Evolutionary conservation across 2,329 filamentous ascomycete genomes (phyloP).

Genomic region (Delphinella strobiligena): DNA sequence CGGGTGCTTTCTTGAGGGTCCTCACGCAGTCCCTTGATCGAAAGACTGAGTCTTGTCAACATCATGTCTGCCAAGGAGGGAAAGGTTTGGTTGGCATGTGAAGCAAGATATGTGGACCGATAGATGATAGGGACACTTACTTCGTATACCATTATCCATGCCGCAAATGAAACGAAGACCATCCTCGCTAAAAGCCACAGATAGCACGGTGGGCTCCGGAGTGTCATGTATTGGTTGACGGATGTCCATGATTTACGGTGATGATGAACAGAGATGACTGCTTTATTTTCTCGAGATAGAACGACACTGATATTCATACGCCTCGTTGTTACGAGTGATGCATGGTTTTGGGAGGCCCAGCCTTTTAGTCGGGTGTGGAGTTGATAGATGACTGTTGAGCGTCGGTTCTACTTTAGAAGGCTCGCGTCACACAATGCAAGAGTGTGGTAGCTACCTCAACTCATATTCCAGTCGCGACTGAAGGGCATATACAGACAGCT

Average conservation of each 20-base stretch:
- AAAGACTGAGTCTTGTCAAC: constrained; percentile 12
- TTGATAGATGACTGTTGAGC: too few species aligned
- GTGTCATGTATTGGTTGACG: constrained; percentile 72
- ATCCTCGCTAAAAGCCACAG: constrained; percentile 75
- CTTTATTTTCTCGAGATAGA: too few species aligned
- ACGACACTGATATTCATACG: too few species aligned
- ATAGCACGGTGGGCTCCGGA: constrained; percentile 62
- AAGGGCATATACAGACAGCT: too few species aligned
- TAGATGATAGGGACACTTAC: neutral
- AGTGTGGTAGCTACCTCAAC: too few species aligned
- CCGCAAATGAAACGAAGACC: constrained; percentile 78
- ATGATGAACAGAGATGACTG: too few species aligned
- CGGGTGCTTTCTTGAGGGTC: constrained; percentile 15
- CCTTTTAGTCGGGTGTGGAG: too few species aligned
- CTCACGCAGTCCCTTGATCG: constrained; percentile 23
- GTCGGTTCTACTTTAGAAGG: too few species aligned
- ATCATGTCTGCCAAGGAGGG: neutral
- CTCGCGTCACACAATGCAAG: too few species aligned
- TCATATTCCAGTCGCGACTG: too few species aligned
- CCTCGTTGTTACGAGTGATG: too few species aligned
- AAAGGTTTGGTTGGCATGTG: neutral
- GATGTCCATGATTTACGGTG: constrained; percentile 81
- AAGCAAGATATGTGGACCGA: neutral
- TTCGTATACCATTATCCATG: constrained; percentile 69
- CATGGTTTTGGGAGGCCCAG: too few species aligned